These are phyloP conservation scores for Solanum aculeatissimum DNA, from an alignment of 305 asterid species.

Conservation along the genomic window DNA sequence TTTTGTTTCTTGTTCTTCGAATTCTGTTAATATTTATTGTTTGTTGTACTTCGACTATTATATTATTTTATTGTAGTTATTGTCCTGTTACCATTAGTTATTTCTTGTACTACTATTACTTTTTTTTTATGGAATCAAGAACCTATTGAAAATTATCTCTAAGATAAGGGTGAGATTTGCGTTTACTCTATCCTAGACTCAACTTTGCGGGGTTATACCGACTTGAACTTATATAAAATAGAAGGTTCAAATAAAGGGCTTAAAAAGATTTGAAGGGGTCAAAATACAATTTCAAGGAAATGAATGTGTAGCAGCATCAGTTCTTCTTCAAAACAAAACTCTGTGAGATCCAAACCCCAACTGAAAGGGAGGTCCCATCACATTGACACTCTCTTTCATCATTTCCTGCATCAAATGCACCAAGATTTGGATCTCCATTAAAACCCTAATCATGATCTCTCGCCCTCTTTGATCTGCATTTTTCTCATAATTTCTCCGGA, in stretches of 20 bases:
- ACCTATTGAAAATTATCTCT: neutral
- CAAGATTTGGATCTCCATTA: slow-evolving; percentile 28
- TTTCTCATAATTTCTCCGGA: neutral
- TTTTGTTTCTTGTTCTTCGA: neutral
- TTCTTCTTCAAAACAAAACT: neutral
- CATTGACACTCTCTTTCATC: neutral
- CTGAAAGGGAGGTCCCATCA: neutral
- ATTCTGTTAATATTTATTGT: neutral
- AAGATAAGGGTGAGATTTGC: no score
- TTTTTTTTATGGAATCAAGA: neutral
- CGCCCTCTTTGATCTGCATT: neutral
- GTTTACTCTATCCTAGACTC: no score
- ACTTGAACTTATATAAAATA: neutral
- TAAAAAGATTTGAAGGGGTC: neutral
- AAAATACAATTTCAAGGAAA: neutral
- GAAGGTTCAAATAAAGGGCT: neutral
- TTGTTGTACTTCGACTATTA: neutral
- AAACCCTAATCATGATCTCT: slow-evolving; percentile 18
- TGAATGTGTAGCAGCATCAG: neutral
- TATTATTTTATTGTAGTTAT: neutral
- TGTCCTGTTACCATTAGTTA: neutral
- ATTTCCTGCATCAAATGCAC: neutral
- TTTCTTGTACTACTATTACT: neutral
- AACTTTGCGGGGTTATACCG: no score
- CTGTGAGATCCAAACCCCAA: neutral